Evolutionary conservation across 495 filamentous ascomycete genomes (phyloP), one percentile per base, ranked within the genome.

Genomic region (Friedmanniomyces endolithicus): DNA sequence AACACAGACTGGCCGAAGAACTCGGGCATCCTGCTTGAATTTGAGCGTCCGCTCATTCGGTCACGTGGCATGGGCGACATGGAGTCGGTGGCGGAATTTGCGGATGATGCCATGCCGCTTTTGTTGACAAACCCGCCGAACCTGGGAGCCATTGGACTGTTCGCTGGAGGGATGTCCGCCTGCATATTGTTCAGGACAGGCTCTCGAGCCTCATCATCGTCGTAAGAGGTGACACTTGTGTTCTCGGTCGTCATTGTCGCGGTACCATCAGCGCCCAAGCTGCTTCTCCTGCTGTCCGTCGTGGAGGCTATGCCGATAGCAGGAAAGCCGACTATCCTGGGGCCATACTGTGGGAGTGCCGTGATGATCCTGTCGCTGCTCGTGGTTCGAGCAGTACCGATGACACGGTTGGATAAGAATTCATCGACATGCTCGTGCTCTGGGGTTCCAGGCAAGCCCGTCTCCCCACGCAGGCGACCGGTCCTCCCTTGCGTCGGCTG

Each of bases 1-100:
- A 76, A 69, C n/a, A 75, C 67, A 29, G 71, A 68, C 0, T 61
- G 65, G 46, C 72, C 68, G 58, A 76, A 73, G 53, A 77, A 72
- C 44, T 74, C 65, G 20, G 57, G 57, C 51, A 59, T 41, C 34
- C 33, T 50, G 7, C 29, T 33, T 22, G 52, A 2, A 22, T 11
- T 41, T 3, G 53, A 41, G 14, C 23, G 24, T 12, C 43, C 31
- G 29, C 25, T 55, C 27, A 31, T 41, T 41, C 37, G 37, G 37
- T 16, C 37, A 41, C 14, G 37, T n/a, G 14, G 37, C 12, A 19
- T 6, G 6, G 37, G 37, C 17, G 37, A 41, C 37, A 41, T 41
- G 12, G 37, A 41, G 37, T 41, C 37, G 37, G 37, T n/a, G 17
- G 37, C 37, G 12, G 37, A 41, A 19, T 16, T 19, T 14, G 16